Evolutionary conservation across 495 filamentous ascomycete species (phyloP).

Genomic region (Talaromyces wortmannii): DNA sequence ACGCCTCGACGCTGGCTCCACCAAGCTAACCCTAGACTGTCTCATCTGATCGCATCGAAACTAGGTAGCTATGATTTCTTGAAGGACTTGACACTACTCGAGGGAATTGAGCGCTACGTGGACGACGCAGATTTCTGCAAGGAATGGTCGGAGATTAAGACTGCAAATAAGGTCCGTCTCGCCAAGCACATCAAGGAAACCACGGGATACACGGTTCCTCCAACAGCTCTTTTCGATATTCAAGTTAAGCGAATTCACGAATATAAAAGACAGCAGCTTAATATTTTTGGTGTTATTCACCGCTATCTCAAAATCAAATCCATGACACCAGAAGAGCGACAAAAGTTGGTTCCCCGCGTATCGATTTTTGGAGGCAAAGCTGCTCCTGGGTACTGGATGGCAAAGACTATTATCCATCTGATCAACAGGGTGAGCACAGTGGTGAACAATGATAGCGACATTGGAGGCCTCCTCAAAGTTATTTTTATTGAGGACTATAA

Average conservation of each 20-base stretch:
- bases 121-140: slow-evolving; percentile 85
- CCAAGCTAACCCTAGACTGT: slow-evolving; percentile 91
- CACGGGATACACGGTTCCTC: slow-evolving; percentile 75
- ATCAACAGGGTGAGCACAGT: slow-evolving; percentile 89
- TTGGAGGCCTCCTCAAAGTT: slow-evolving; percentile 93
- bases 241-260: slow-evolving; percentile 99
- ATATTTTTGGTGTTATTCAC: slow-evolving; percentile 97
- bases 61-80: slow-evolving; percentile 75
- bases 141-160: slow-evolving; percentile 88
- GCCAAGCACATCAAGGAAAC: slow-evolving; percentile 83
- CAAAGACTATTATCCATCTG: slow-evolving; percentile 95
- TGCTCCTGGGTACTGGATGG: slow-evolving; percentile 99
- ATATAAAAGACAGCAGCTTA: slow-evolving; percentile 98
- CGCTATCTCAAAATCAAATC: slow-evolving; percentile 85
- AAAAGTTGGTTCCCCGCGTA: slow-evolving; percentile 86
- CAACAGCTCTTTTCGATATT: slow-evolving; percentile 84
- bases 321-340: slow-evolving; percentile 75
- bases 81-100: slow-evolving; percentile 78
- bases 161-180: slow-evolving; percentile 70
- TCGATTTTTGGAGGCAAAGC: slow-evolving; percentile 98
- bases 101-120: slow-evolving; percentile 71
- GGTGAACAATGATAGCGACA: slow-evolving; percentile 84
- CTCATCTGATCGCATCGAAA: slow-evolving; percentile 87
- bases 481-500: slow-evolving; percentile 98
- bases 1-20: slow-evolving; percentile 94